phyloP scores from a whole-genome alignment of 2,329 filamentous ascomycete species.

The Nigrospora sphaerica region DNA sequence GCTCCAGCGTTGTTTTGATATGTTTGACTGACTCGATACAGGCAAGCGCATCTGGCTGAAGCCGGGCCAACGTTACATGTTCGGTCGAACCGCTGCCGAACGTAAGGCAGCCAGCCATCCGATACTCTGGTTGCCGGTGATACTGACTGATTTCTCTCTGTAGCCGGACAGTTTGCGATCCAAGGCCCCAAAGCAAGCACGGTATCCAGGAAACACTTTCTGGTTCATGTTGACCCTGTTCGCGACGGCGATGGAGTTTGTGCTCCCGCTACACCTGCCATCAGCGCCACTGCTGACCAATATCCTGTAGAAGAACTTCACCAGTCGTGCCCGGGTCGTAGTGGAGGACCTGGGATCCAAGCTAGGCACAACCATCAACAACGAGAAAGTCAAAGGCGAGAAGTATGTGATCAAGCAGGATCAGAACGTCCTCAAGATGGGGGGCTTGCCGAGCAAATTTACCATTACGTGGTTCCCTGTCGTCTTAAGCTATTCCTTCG shows the following conservation, averaged over 20 bases:
- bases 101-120: slow-evolving; percentile 31
- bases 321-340: slow-evolving; percentile 60
- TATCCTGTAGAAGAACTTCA: slow-evolving; percentile 47
- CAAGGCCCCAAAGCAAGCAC: slow-evolving; percentile 55
- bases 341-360: slow-evolving; percentile 80
- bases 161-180: slow-evolving; percentile 63
- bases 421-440: slow-evolving; percentile 63
- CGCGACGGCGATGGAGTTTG: slow-evolving; percentile 59
- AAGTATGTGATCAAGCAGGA: slow-evolving; percentile 48
- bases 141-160: slow-evolving; percentile 8
- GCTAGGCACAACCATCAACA: slow-evolving; percentile 74
- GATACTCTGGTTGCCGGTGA: not conserved
- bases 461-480: slow-evolving; percentile 72
- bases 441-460: slow-evolving; percentile 59
- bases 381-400: slow-evolving; percentile 58
- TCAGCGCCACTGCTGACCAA: not conserved
- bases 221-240: slow-evolving; percentile 63
- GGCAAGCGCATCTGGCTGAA: slow-evolving; percentile 75
- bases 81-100: slow-evolving; percentile 69
- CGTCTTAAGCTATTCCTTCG: slow-evolving; percentile 75
- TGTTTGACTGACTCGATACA: slow-evolving; percentile 20
- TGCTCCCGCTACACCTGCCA: not conserved
- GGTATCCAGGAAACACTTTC: slow-evolving; percentile 84
- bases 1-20: not conserved
- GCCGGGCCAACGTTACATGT: slow-evolving; percentile 77